A percentile compares a stretch with the other conserved stretches of the same genome.
These are phyloP conservation scores for Backusella westeae DNA, from an alignment of 192 early-diverging fungal genomes.

Conservation along the genomic window DNA sequence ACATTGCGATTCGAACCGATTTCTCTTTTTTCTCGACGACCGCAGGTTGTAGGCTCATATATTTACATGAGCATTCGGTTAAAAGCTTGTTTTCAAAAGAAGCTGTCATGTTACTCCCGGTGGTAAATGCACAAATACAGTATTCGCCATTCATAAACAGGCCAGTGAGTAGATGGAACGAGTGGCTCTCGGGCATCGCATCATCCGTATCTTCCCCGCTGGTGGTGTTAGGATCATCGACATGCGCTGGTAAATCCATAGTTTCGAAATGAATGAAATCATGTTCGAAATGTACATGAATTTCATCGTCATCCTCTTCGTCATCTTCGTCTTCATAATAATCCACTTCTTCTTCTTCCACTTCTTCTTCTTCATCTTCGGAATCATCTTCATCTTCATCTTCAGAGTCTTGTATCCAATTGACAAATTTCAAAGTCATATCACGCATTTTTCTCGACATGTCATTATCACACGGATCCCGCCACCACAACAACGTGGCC, in stretches of 20 bases:
- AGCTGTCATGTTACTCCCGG: neutral
- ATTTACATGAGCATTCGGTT: constrained; percentile 1
- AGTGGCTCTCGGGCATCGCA: constrained; percentile 1
- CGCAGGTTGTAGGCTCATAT: neutral
- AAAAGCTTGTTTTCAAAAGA: neutral
- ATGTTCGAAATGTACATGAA: neutral
- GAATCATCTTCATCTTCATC: constrained; percentile 30
- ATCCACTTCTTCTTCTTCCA: neutral
- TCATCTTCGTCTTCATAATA: constrained; percentile 7
- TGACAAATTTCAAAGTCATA: constrained; percentile 34
- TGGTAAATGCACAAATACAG: constrained; percentile 1
- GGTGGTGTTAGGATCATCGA: neutral
- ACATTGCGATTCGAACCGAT: constrained; percentile 21
- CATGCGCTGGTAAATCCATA: neutral
- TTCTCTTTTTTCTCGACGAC: constrained; percentile 11
- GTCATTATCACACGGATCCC: constrained; percentile 18
- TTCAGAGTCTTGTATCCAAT: constrained; percentile 31
- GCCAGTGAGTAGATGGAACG: neutral
- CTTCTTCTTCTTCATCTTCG: constrained; percentile 13
- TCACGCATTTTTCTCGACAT: constrained; percentile 23
- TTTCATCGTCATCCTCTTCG: neutral
- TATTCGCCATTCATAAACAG: constrained; percentile 1
- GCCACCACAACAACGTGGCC: constrained; percentile 45
- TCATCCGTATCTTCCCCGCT: neutral
- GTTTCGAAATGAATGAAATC: neutral